A percentile compares a stretch with the other conserved stretches of the same genome.
Evolutionary conservation across 2,329 filamentous ascomycete genomes (phyloP).

Genomic region (Bipolaris victoriae): DNA sequence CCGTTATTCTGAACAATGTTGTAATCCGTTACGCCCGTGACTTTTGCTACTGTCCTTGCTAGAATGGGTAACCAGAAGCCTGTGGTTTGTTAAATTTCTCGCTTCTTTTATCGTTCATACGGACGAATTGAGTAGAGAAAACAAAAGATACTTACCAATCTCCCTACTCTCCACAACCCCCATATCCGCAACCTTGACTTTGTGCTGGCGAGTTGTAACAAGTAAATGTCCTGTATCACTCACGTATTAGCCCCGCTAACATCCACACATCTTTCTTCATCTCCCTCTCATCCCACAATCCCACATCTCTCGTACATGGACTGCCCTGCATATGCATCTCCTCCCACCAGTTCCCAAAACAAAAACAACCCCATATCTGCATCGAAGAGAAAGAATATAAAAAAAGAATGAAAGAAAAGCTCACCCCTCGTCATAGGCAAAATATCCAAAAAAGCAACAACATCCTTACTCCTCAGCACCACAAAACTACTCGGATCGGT

Average conservation of each 20-base stretch:
- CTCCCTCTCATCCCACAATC: no score
- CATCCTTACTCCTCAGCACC: conserved; percentile 76
- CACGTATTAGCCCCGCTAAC: background rate
- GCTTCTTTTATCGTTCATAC: background rate
- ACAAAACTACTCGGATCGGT: conserved; percentile 58
- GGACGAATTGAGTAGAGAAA: background rate
- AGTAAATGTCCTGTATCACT: conserved; percentile 68
- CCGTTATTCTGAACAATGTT: conserved; percentile 97
- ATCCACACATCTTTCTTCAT: no score
- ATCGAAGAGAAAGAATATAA: background rate
- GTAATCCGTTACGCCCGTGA: conserved; percentile 80
- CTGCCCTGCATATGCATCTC: no score
- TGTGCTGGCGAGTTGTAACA: conserved; percentile 77
- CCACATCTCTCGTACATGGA: background rate
- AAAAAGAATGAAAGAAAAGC: conserved; percentile 11
- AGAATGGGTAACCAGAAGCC: conserved; percentile 70
- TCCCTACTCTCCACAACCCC: conserved; percentile 67
- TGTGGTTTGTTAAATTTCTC: conserved; percentile 12
- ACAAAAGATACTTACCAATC: conserved; percentile 61
- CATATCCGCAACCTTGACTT: conserved; percentile 77
- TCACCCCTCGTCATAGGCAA: conserved; percentile 78
- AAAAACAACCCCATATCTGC: background rate
- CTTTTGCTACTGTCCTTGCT: conserved; percentile 70
- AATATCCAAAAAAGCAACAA: conserved; percentile 92
- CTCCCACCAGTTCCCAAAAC: background rate